Base-by-base conservation (phyloP, 2,329 filamentous ascomycete genomes). In the Cladosporium sp. region DNA sequence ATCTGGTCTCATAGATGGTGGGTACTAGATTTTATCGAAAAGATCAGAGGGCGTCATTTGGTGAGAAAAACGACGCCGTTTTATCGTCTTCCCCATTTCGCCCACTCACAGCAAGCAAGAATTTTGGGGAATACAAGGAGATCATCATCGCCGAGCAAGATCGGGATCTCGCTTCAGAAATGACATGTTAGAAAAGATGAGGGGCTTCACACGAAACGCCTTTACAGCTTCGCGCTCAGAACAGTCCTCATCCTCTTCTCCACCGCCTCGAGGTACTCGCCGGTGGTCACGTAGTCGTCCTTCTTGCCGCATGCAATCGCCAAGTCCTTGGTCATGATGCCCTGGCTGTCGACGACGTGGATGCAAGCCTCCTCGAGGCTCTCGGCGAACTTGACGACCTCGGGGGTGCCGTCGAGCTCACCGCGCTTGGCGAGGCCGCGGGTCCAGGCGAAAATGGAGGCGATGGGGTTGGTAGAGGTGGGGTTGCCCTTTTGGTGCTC, bases 361-460 rank as follows among this genome's bases (percentile, higher is more conserved):
- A 97, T 85, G 80, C 95, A 97, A 44, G 95, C 95, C 80, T 91
- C 86, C 86, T 99, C 95, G 65, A 99, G 87, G 76, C 86, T 87
- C 84, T 98, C 92, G 67, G 94, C 95, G 76, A 97, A 99, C 60
- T 91, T 87, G 67, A 97, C 88, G 32, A 99, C 85, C 72, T 97
- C 93, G 34, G 93, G 93, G n/a, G 93, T 97, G 63, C 88, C 84
- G 81, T 99, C 95, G 71, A 99, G 88, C 83, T 92, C 90, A 74
- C 95, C 95, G 75, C 95, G 92, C 86, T 97, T 95, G 73, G 92
- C 83, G 58, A 99, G 88, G 75, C 95, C 95, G 67, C 95, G 91
- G 68, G 95, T 98, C 95, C 95, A 99, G 76, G 95, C 95, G 80
- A 98, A 99, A 84, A 99, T 98, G 78, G 92, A 96, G 70, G 95